Conservation (phyloP, 2,329 filamentous ascomycete species). For the Teratosphaeria pseudoeucalypti region DNA sequence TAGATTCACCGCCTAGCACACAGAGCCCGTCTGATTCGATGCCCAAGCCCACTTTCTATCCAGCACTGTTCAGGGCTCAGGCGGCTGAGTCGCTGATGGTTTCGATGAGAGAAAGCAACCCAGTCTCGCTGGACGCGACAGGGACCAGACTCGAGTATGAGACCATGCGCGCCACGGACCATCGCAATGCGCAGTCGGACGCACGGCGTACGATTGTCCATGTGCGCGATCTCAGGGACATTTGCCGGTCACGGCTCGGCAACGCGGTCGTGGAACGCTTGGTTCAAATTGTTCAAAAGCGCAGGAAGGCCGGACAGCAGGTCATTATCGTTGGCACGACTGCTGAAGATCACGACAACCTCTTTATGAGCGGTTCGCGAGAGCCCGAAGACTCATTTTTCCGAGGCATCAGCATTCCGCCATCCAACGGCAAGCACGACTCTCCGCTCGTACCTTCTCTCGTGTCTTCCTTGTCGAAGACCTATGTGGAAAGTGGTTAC, state of each 20-base stretch:
- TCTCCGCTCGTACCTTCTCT: slow-evolving; percentile 2
- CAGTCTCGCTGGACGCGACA: background rate
- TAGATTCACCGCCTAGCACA: background rate
- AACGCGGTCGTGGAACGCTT: slow-evolving; percentile 59
- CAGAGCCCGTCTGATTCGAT: background rate
- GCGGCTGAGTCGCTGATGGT: background rate
- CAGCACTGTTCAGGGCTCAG: background rate
- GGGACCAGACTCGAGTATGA: background rate
- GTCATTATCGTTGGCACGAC: slow-evolving; percentile 76
- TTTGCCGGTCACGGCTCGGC: slow-evolving; percentile 60
- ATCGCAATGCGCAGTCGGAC: background rate
- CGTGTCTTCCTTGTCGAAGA: background rate
- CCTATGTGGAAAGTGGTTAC: slow-evolving; percentile 9
- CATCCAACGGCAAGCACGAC: slow-evolving; percentile 25
- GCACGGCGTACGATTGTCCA: slow-evolving; percentile 45
- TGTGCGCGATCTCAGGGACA: slow-evolving; percentile 71
- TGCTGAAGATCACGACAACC: slow-evolving; percentile 27
- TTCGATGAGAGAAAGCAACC: background rate
- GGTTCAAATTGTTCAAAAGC: slow-evolving; percentile 58
- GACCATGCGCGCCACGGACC: background rate
- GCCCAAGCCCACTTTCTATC: background rate
- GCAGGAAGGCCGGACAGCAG: slow-evolving; percentile 59
- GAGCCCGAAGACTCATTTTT: slow-evolving; percentile 36
- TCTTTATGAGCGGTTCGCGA: slow-evolving; percentile 5
- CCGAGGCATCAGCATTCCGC: slow-evolving; percentile 45